Evolutionary conservation across 2,329 filamentous ascomycete species (phyloP).

Genomic region (Colletotrichum lindemuthianum): DNA sequence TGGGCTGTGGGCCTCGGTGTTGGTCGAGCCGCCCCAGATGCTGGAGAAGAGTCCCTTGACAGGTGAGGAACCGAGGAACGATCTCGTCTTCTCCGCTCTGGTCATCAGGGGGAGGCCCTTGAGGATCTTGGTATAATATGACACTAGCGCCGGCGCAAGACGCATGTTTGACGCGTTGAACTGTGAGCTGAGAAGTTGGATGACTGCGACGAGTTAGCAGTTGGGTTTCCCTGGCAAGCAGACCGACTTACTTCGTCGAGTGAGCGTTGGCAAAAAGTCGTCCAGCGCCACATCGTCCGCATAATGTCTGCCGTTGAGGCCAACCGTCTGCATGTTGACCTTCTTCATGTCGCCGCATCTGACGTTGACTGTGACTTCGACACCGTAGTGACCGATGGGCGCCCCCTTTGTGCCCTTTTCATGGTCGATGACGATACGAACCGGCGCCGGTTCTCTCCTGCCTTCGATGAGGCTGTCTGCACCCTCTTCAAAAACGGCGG

Average conservation of each 20-base stretch:
- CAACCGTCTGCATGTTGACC: constrained; percentile 63
- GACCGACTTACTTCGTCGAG: constrained; percentile 71
- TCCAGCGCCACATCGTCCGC: constrained; percentile 78
- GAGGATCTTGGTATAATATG: constrained; percentile 81
- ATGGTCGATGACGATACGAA: constrained; percentile 79
- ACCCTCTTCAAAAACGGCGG: constrained; percentile 78
- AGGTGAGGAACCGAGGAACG: constrained; percentile 83
- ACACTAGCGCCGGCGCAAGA: constrained; percentile 75
- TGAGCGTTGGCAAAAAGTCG: constrained; percentile 79
- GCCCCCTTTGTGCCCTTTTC: constrained; percentile 73
- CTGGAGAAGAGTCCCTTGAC: constrained; percentile 86
- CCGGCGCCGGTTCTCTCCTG: constrained; percentile 72
- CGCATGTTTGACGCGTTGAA: constrained; percentile 73
- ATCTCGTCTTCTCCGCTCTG: constrained; percentile 71
- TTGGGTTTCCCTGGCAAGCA: background rate
- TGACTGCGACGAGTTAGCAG: constrained; percentile 65
- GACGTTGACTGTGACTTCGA: constrained; percentile 77
- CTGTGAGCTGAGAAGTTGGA: constrained; percentile 76
- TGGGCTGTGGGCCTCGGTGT: constrained; percentile 48
- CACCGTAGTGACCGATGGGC: constrained; percentile 72
- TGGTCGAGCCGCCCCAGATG: constrained; percentile 73
- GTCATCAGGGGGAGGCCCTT: constrained; percentile 73
- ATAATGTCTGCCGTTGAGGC: constrained; percentile 75
- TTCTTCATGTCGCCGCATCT: constrained; percentile 62
- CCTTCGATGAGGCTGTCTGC: constrained; percentile 70